Percentiles rank a stretch among this genome's conserved stretches.
These are phyloP conservation scores for Suhomyces guaymorum DNA, from an alignment of 1,139 yeast species.

Conservation along the genomic window DNA sequence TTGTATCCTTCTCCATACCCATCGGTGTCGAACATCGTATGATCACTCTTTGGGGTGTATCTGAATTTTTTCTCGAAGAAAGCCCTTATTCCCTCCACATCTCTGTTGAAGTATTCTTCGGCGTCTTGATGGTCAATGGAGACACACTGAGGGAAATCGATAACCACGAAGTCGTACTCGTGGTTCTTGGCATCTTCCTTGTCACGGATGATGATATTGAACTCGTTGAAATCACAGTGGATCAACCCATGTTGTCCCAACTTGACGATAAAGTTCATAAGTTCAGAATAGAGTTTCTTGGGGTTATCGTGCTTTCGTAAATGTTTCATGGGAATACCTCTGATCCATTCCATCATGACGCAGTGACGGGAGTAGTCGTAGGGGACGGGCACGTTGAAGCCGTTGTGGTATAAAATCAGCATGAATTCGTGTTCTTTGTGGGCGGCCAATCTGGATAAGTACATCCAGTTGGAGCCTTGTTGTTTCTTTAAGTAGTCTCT, in stretches of 20 bases:
- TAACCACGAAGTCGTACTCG: constrained; percentile 75
- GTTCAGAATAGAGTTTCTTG: constrained; percentile 71
- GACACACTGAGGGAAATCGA: constrained; percentile 98
- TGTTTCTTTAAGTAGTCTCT: constrained; percentile 83
- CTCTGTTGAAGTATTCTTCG: constrained; percentile 81
- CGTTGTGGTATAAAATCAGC: constrained; percentile 70
- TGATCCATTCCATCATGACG: constrained; percentile 87
- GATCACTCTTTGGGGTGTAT: constrained; percentile 65
- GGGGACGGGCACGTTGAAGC: constrained; percentile 86
- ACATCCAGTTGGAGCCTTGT: constrained; percentile 85
- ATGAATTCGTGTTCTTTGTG: constrained; percentile 88
- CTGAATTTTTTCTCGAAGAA: constrained; percentile 80
- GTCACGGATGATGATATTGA: constrained; percentile 84
- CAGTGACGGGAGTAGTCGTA: constrained; percentile 89
- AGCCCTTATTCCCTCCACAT: constrained; percentile 82
- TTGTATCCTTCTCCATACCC: constrained; percentile 80
- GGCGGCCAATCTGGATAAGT: constrained; percentile 85
- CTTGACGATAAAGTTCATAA: constrained; percentile 83
- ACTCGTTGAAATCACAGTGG: constrained; percentile 97
- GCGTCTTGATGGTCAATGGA: constrained; percentile 92
- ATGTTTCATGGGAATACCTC: constrained; percentile 88
- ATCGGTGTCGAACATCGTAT: constrained; percentile 70
- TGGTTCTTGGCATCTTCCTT: constrained; percentile 51
- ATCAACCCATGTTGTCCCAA: constrained; percentile 87
- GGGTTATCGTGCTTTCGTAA: constrained; percentile 68